These are phyloP conservation scores for Acer yangbiense DNA, from an alignment of 345 rosid genomes.

Conservation along the genomic window DNA sequence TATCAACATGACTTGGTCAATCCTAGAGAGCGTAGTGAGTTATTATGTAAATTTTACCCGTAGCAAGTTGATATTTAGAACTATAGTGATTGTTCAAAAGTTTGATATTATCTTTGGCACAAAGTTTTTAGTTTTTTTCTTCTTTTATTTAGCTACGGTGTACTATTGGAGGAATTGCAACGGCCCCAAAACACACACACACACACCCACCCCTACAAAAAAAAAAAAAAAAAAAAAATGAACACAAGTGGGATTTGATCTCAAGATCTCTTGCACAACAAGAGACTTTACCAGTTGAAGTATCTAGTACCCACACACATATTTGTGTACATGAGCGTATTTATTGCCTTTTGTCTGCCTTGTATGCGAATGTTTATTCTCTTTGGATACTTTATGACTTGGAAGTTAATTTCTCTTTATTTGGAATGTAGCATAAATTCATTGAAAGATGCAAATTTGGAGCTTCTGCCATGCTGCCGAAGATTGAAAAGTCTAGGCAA, in stretches of 20 bases:
- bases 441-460: slow-evolving; percentile 88
- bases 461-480: slow-evolving; percentile 87
- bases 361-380: not conserved
- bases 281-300: not conserved
- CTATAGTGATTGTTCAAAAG: not conserved
- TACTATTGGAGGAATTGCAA: not conserved
- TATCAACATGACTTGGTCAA: not conserved
- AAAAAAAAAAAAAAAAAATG: not conserved
- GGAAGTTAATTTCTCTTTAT: slow-evolving; percentile 24
- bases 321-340: not conserved
- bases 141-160: not conserved
- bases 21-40: not conserved
- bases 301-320: not conserved
- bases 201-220: not conserved
- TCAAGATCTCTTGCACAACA: not conserved
- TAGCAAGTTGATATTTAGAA: not conserved
- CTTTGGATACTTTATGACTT: slow-evolving; percentile 23
- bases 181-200: not conserved
- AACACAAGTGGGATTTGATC: not conserved
- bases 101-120: not conserved
- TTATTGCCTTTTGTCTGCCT: not conserved
- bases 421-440: slow-evolving; percentile 79
- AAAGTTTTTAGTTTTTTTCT: not conserved
- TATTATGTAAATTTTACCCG: not conserved
- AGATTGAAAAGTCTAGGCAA: slow-evolving; percentile 88